Evolutionary conservation across 257 asterid species (phyloP).

Genomic region (Solanum chiquidenum): DNA sequence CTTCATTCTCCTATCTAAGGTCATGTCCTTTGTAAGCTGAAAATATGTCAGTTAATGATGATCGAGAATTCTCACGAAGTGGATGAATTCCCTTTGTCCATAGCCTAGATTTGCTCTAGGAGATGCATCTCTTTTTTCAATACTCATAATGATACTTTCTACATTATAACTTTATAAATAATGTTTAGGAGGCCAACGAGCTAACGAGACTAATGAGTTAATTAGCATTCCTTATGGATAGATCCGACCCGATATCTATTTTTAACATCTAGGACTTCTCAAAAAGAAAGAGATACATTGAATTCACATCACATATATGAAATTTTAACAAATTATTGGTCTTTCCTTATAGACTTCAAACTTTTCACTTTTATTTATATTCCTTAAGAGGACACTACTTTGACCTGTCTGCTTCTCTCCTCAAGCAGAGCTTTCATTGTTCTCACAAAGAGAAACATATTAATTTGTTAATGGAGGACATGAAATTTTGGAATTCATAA

Average conservation of each 20-base stretch:
- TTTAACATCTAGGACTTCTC: not conserved
- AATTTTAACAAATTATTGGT: not conserved
- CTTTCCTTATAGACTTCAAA: not conserved
- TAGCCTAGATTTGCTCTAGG: too few relatives aligned
- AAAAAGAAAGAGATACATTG: not conserved
- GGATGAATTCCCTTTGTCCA: not conserved
- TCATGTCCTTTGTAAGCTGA: not conserved
- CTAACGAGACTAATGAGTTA: too few relatives aligned
- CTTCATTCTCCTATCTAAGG: accelerated
- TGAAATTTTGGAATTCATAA: not conserved
- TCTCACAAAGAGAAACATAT: constrained; percentile 12
- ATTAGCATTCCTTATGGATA: not conserved
- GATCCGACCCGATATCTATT: not conserved
- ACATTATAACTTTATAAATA: too few relatives aligned
- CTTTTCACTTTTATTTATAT: not conserved
- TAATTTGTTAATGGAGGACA: not conserved
- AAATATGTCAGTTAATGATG: not conserved
- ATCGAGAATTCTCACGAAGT: not conserved
- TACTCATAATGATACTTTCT: too few relatives aligned
- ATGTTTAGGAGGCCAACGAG: not conserved
- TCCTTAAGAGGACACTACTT: not conserved
- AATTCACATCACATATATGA: not conserved
- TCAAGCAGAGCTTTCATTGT: not conserved
- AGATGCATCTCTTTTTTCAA: too few relatives aligned
- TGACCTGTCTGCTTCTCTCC: constrained; percentile 7